Conservation (phyloP, 2,329 filamentous ascomycete species). For the Trichoderma atrobrunneum region DNA sequence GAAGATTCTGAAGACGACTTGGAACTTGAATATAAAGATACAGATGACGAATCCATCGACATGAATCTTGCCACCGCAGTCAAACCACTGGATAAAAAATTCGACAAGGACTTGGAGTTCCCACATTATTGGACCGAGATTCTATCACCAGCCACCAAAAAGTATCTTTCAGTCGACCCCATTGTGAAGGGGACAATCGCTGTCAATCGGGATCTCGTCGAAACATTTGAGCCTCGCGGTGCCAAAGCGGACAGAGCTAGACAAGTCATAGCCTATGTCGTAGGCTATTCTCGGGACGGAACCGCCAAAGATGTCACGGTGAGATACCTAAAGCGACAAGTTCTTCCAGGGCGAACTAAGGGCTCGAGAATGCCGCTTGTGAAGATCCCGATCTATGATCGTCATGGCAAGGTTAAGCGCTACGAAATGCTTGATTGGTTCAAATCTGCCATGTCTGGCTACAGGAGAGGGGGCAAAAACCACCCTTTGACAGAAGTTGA, state of each 20-base stretch:
- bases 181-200: conserved; percentile 67
- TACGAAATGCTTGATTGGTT: conserved; percentile 89
- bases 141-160: conserved; percentile 75
- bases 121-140: conserved; percentile 95
- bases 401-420: conserved; percentile 70
- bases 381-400: conserved; percentile 77
- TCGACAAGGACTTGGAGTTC: conserved; percentile 74
- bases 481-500: conserved; percentile 67
- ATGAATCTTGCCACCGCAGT: conserved; percentile 45
- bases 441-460: conserved; percentile 72
- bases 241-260: conserved; percentile 79
- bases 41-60: conserved; percentile 60
- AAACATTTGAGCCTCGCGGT: conserved; percentile 78
- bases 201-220: conserved; percentile 67
- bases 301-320: conserved; percentile 94
- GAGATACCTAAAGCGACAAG: conserved; percentile 78
- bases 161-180: conserved; percentile 75
- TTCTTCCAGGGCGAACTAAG: conserved; percentile 86
- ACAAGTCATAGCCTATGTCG: conserved; percentile 85
- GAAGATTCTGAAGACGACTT: conserved; percentile 51
- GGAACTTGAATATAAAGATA: conserved; percentile 42
- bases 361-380: conserved; percentile 74
- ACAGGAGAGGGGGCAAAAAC: conserved; percentile 50
- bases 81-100: conserved; percentile 43
- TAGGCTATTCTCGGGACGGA: conserved; percentile 78